phyloP scores from a whole-genome alignment of 202 grass and related monocot genomes.

The Hordeum pubiflorum region DNA sequence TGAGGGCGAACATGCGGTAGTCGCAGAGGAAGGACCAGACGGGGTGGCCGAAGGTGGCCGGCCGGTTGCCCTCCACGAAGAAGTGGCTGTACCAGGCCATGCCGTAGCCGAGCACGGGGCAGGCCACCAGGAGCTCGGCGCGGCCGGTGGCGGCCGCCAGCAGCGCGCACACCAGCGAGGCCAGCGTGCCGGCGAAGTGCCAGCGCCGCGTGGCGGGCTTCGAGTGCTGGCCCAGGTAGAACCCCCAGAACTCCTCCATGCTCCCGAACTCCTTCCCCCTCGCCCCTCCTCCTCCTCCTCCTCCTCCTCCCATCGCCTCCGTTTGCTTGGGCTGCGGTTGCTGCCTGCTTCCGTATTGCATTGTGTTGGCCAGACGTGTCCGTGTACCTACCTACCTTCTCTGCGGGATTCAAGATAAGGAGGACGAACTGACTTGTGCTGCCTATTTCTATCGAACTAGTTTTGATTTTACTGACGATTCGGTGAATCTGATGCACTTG shows the following conservation, averaged over 20 bases:
- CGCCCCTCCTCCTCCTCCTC: background rate
- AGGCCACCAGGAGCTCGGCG: slow-evolving; percentile 35
- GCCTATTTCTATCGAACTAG: background rate
- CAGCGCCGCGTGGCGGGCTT: slow-evolving; percentile 66
- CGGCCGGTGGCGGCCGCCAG: slow-evolving; percentile 43
- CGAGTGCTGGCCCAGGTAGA: slow-evolving; percentile 87
- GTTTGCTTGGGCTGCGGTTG: background rate
- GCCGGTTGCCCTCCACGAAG: slow-evolving; percentile 78
- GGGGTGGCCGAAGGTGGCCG: slow-evolving; percentile 77
- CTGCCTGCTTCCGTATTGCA: background rate
- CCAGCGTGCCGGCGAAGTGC: slow-evolving; percentile 75
- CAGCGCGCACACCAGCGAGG: slow-evolving; percentile 39
- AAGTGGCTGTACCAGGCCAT: slow-evolving; percentile 96
- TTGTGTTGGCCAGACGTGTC: background rate
- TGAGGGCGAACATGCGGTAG: slow-evolving; percentile 70
- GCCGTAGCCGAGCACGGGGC: slow-evolving; percentile 57
- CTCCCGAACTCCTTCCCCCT: slow-evolving; percentile 35
- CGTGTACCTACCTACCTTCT: slow-evolving; percentile 3
- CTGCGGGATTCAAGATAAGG: background rate
- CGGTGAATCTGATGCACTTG: background rate
- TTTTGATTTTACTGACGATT: background rate
- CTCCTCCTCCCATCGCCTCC: slow-evolving; percentile 3
- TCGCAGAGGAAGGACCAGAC: slow-evolving; percentile 86
- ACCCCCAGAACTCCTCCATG: slow-evolving; percentile 87
- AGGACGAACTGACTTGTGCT: background rate